Base-by-base conservation (phyloP, 495 filamentous ascomycete genomes). In the Aspergillus funiculosus region DNA sequence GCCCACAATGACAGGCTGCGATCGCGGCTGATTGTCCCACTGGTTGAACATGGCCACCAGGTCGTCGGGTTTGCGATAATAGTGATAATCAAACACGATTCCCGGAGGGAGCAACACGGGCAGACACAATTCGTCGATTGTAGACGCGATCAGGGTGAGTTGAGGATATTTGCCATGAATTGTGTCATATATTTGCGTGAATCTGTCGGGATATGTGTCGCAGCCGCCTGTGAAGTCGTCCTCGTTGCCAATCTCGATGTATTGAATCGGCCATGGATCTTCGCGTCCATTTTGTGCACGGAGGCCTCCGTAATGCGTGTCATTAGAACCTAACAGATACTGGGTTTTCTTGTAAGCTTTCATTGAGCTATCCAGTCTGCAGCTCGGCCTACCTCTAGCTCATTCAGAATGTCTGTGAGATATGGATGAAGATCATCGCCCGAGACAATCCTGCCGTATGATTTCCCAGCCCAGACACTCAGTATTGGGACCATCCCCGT, bases 391-490 rank as follows among this genome's bases (percentile, higher is more conserved):
- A 61, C 55, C 54, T 86, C 81, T 22, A 87, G 66, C 57, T 87
- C 74, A 52, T 85, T 74, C 15, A 86, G 67, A 7, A 76, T 82
- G 41, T 82, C 77, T 6, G 60, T 63, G 19, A 87, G 46, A 38
- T 60, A 71, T 10, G 67, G 64, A 4, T 61, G 29, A 4, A 71
- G 56, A 24, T 66, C 67, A 0, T 50, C 18, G 0, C 60, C 67
- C 0, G 59, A 60, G 4, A 71, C n/a, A 32, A 72, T 60, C 11
- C 67, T 62, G 4, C 71, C 71, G 37, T 79, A 79, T 4, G 77
- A 77, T 47, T 83, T 78, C n/a, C 82, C 82, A 32, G 70, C 64
- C 59, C 74, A 85, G 13, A 86, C 69, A 6, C 60, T 77, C 10
- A 82, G 62, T 4, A 82, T 63, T 1, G 78, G 68, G 24, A 75